Percentiles rank a stretch among this genome's conserved stretches.
These are phyloP conservation scores for Elsinoe fawcettii DNA, from an alignment of 2,329 filamentous ascomycete species.

Conservation along the genomic window DNA sequence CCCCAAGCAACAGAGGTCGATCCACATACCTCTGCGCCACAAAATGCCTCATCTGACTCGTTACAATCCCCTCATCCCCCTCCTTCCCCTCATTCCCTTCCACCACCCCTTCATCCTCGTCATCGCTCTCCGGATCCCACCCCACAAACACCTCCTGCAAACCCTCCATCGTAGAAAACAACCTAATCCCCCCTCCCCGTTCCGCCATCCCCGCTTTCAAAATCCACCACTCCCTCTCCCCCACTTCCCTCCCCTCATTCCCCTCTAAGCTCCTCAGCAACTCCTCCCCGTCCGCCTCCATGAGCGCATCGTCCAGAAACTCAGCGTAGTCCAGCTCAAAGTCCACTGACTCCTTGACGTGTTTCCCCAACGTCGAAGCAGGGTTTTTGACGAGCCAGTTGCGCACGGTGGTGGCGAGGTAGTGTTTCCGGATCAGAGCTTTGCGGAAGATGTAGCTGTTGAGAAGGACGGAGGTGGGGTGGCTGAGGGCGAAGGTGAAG, in stretches of 20 bases:
- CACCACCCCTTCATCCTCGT: conserved; percentile 31
- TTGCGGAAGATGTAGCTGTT: conserved; percentile 96
- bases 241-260: conserved; percentile 46
- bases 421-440: conserved; percentile 93
- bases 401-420: conserved; percentile 72
- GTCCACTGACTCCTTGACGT: conserved; percentile 70
- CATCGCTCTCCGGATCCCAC: conserved; percentile 52
- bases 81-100: conserved; percentile 30
- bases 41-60: conserved; percentile 90
- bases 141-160: conserved; percentile 82
- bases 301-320: conserved; percentile 85
- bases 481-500: conserved; percentile 63
- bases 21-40: conserved; percentile 93
- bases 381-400: conserved; percentile 85
- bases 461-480: conserved; percentile 57
- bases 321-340: conserved; percentile 97
- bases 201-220: conserved; percentile 97
- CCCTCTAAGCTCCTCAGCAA: conserved; percentile 66
- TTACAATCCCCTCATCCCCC: conserved; percentile 57
- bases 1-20: conserved; percentile 63
- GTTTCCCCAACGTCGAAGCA: conserved; percentile 55
- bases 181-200: conserved; percentile 79
- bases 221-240: conserved; percentile 81
- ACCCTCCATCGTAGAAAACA: conserved; percentile 80
- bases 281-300: conserved; percentile 84